Evolutionary conservation across 352 stramenopile species (phyloP), one percentile per base, ranked within the genome.

Genomic region (Phytophthora tubulina): DNA sequence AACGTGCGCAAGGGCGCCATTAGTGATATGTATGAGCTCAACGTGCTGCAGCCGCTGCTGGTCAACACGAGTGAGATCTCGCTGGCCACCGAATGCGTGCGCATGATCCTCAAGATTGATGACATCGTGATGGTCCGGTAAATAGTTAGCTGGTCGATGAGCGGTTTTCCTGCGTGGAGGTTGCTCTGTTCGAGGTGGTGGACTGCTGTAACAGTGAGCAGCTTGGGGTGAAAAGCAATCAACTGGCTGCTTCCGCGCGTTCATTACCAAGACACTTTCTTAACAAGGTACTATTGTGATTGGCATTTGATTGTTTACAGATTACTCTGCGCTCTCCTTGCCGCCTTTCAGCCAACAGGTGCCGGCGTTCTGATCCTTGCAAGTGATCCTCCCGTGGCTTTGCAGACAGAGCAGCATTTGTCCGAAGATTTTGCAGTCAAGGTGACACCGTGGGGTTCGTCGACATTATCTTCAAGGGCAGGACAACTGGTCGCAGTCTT

Each of bases 21-120:
- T 87, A 97, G 92, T 72, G 96, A 99, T 89, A 99, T 99, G 97
- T 99, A 99, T 86, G 95, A 97, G 67, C 86, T 99, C 63, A 98
- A 98, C 83, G 96, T 99, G 61, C 90, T 99, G 60, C 98, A 99
- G 88, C 98, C 98, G 48, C 87, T 99, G 63, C 83, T 99, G 46
- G 98, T 99, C 38, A 99, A 94, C 75, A 98, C 94, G 54, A 99
- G 93, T 79, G 97, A 98, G 63, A 98, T 99, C 73, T 82, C 94
- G 64, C 89, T 99, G 56, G 98, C 98, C 11, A 98, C 98, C 42
- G 98, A 99, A 84, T 99, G 97, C 73, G 97, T 99, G 54, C 92
- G 94, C 76, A 99, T 99, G 97, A 99, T 99, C 78, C 95, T 99
- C 85, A 99, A 99, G 96, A 99, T 99, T 79, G 98, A 99, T 77